Percentiles rank a stretch among this genome's conserved stretches.
Conservation (phyloP, 371 early-diverging fungal genomes). For the Syncephalis plumigaleata region DNA sequence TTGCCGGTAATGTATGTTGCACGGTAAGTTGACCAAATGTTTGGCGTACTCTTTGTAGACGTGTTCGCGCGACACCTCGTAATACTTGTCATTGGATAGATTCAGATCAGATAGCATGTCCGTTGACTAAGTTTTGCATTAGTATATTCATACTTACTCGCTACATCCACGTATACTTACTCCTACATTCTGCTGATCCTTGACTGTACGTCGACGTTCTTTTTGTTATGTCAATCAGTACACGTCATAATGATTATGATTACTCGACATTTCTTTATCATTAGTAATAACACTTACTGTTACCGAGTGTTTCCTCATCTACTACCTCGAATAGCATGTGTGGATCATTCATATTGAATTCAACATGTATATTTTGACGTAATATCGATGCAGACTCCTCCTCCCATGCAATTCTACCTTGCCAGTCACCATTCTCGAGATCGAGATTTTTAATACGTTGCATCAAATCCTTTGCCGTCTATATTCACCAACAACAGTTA, state of each 20-base stretch:
- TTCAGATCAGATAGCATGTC: constrained; percentile 46
- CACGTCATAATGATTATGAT: too few species aligned
- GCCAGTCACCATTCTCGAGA: constrained; percentile 42
- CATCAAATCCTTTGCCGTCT: constrained; percentile 1
- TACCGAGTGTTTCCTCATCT: too few species aligned
- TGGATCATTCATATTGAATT: constrained; percentile 41
- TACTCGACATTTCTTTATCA: too few species aligned
- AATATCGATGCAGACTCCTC: constrained; percentile 29
- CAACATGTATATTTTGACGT: constrained; percentile 41
- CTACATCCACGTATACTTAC: too few species aligned
- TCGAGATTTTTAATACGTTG: constrained; percentile 27
- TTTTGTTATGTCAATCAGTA: too few species aligned
- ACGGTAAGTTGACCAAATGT: constrained; percentile 80
- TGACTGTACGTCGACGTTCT: too few species aligned
- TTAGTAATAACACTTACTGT: too few species aligned
- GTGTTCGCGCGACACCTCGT: constrained; percentile 61
- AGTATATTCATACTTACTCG: constrained; percentile 2
- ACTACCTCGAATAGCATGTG: constrained; percentile 51
- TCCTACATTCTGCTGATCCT: too few species aligned
- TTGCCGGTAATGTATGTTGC: constrained; percentile 89
- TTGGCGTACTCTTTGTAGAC: constrained; percentile 65
- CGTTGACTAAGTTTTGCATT: constrained; percentile 4
- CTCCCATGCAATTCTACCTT: constrained; percentile 63
- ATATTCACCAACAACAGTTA: neutral
- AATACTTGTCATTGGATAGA: constrained; percentile 89